Conservation (phyloP, 1,139 yeast species). For the Blastobotrys capitulatus region DNA sequence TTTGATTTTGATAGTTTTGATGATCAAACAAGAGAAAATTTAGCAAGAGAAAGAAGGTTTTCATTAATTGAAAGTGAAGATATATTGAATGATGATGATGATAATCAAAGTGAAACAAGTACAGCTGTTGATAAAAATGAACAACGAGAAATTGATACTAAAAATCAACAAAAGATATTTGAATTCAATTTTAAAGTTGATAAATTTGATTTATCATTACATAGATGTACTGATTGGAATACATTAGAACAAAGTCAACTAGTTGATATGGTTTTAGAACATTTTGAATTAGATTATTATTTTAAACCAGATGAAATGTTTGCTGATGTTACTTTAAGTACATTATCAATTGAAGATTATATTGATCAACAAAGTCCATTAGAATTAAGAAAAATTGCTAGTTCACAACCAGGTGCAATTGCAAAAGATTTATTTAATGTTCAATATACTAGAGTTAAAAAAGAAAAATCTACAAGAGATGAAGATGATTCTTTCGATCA, state of each 20-base stretch:
- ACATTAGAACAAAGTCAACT: slow-evolving; percentile 61
- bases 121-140: neutral
- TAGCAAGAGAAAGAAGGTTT: slow-evolving; percentile 8
- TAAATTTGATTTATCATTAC: slow-evolving; percentile 54
- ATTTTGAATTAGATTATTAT: slow-evolving; percentile 54
- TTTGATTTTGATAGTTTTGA: slow-evolving; percentile 36
- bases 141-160: neutral
- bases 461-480: slow-evolving; percentile 41
- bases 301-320: slow-evolving; percentile 59
- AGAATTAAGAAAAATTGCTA: slow-evolving; percentile 63
- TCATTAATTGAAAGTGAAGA: slow-evolving; percentile 11
- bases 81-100: neutral
- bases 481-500: slow-evolving; percentile 64
- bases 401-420: slow-evolving; percentile 42
- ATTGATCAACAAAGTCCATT: slow-evolving; percentile 58
- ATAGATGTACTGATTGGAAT: slow-evolving; percentile 58
- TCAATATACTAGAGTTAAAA: slow-evolving; percentile 42
- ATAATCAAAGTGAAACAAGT: slow-evolving; percentile 1
- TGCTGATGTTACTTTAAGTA: slow-evolving; percentile 58
- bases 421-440: slow-evolving; percentile 46
- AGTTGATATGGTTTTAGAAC: slow-evolving; percentile 67
- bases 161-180: slow-evolving; percentile 49
- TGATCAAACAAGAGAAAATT: slow-evolving; percentile 13
- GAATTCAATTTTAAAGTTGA: slow-evolving; percentile 70
- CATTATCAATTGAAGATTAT: slow-evolving; percentile 67